phyloP scores from a whole-genome alignment of 495 filamentous ascomycete genomes.

The Penicillium soppii region DNA sequence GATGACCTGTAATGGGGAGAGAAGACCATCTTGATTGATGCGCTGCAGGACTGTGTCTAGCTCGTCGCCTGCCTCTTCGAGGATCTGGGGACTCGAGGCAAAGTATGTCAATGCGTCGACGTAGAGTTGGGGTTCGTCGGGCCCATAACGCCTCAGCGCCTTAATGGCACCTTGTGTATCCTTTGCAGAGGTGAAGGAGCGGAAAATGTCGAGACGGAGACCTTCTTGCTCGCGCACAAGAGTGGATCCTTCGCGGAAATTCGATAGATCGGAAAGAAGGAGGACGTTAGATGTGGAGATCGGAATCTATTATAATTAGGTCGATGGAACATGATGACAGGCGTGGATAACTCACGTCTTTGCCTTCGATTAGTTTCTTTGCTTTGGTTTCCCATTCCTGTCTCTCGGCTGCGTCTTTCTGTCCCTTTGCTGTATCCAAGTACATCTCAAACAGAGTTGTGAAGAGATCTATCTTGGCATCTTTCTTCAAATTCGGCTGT shows the following conservation, averaged over 20 bases:
- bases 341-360: constrained; percentile 49
- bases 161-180: constrained; percentile 88
- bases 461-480: constrained; percentile 81
- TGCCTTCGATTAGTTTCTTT: constrained; percentile 75
- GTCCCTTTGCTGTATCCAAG: constrained; percentile 78
- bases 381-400: constrained; percentile 88
- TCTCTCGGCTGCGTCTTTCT: constrained; percentile 62
- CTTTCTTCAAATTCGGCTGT: constrained; percentile 62
- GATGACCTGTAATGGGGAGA: constrained; percentile 96
- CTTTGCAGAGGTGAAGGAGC: constrained; percentile 90
- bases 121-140: constrained; percentile 89
- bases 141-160: constrained; percentile 86
- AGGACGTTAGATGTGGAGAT: constrained; percentile 95
- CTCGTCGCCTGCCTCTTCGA: constrained; percentile 83
- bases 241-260: constrained; percentile 86
- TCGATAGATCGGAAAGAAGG: constrained; percentile 84
- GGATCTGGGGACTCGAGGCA: constrained; percentile 75
- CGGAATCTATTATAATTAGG: constrained; percentile 53
- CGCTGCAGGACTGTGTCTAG: constrained; percentile 75
- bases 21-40: constrained; percentile 86
- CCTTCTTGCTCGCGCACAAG: constrained; percentile 93
- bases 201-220: constrained; percentile 90
- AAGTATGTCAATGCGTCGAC: constrained; percentile 92
- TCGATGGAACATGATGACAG: not conserved
- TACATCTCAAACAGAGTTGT: constrained; percentile 99